These are phyloP conservation scores for Tanacetum coccineum DNA, from an alignment of 129 eudicot genomes.

Conservation along the genomic window DNA sequence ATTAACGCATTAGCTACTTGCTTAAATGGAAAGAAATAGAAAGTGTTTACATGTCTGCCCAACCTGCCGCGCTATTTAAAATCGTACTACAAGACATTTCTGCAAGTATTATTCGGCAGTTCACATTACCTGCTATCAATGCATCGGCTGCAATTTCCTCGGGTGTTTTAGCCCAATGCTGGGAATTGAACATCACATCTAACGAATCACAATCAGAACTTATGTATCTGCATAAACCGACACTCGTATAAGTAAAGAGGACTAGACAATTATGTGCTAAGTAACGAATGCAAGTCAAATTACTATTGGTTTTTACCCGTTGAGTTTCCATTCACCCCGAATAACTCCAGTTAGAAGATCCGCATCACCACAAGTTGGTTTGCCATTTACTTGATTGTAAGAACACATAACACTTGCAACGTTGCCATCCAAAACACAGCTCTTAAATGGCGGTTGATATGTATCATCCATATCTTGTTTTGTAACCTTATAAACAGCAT, in stretches of 20 bases:
- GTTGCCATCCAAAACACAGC: slow-evolving; percentile 89
- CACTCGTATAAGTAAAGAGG: slow-evolving; percentile 4
- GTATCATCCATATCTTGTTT: slow-evolving; percentile 96
- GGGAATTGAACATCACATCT: slow-evolving; percentile 56
- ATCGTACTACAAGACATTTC: no score
- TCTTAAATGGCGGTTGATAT: slow-evolving; percentile 90
- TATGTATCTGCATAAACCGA: slow-evolving; percentile 55
- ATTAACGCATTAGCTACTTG: no score
- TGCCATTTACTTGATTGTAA: slow-evolving; percentile 93
- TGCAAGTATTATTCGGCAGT: neutral
- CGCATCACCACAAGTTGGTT: slow-evolving; percentile 82
- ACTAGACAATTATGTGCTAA: neutral
- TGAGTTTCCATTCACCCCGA: slow-evolving; percentile 91
- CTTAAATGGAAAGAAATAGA: no score
- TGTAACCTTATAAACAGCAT: slow-evolving; percentile 44
- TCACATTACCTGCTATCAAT: slow-evolving; percentile 51
- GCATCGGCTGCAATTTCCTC: slow-evolving; percentile 80
- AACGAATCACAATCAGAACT: slow-evolving; percentile 90
- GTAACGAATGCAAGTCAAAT: slow-evolving; percentile 2
- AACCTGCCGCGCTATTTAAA: no score
- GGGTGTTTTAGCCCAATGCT: slow-evolving; percentile 69
- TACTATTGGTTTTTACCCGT: slow-evolving; percentile 53
- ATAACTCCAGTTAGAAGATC: slow-evolving; percentile 69
- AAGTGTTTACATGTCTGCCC: no score
- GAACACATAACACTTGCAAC: slow-evolving; percentile 99